These are phyloP conservation scores for Sophora flavescens DNA, from an alignment of 306 rosid genomes.

Conservation along the genomic window DNA sequence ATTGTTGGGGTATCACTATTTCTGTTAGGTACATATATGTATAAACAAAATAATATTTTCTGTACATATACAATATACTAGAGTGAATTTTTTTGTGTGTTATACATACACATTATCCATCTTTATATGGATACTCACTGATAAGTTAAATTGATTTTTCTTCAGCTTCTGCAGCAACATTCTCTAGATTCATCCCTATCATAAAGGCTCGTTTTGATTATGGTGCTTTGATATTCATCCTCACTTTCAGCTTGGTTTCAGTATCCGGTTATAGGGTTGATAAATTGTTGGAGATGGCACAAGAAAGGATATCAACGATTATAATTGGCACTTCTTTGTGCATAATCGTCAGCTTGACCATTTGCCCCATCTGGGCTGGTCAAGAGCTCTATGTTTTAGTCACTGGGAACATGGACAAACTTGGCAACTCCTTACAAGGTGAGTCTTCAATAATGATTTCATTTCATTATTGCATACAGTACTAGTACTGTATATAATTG, in stretches of 20 bases:
- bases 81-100: background rate
- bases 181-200: conserved; percentile 84
- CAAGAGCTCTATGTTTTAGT: conserved; percentile 64
- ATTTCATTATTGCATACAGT: background rate
- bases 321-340: conserved; percentile 74
- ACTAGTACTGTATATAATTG: background rate
- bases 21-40: conserved; percentile 61
- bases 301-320: conserved; percentile 67
- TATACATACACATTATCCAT: background rate
- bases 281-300: conserved; percentile 59
- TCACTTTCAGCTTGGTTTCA: conserved; percentile 84
- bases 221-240: conserved; percentile 79
- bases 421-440: conserved; percentile 77
- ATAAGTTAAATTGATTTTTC: background rate
- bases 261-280: conserved; percentile 74
- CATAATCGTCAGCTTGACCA: conserved; percentile 55
- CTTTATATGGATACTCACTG: background rate
- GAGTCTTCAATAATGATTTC: conserved; percentile 7
- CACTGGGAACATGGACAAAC: conserved; percentile 73
- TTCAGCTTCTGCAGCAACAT: conserved; percentile 87
- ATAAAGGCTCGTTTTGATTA: conserved; percentile 85
- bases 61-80: background rate
- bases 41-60: background rate
- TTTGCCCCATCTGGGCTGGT: conserved; percentile 96
- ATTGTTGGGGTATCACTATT: conserved; percentile 70